Percentiles rank a stretch among this genome's conserved stretches.
phyloP scores from a whole-genome alignment of 2,329 filamentous ascomycete genomes.

The Talaromyces albobiverticillius region DNA sequence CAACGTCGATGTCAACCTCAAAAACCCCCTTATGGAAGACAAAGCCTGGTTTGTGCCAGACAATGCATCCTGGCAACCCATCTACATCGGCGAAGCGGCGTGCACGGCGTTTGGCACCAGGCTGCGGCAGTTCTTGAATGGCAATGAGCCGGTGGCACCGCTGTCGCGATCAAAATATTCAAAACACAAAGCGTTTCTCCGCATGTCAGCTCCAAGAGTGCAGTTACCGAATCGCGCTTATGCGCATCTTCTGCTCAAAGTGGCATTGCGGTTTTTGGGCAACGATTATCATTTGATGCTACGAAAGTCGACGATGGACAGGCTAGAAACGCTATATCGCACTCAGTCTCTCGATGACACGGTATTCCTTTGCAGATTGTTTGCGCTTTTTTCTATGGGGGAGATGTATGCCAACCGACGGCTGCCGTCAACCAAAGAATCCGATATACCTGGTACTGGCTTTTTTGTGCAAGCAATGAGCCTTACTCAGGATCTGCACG shows the following conservation, averaged over 20 bases:
- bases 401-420: constrained; percentile 19
- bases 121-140: constrained; percentile 16
- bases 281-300: constrained; percentile 20
- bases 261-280: constrained; percentile 19
- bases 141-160: constrained; percentile 14
- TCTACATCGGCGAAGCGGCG: constrained; percentile 17
- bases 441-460: constrained; percentile 16
- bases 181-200: constrained; percentile 13
- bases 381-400: constrained; percentile 19
- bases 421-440: constrained; percentile 10
- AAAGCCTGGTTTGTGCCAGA: constrained; percentile 17
- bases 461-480: constrained; percentile 18
- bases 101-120: constrained; percentile 17
- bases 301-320: constrained; percentile 17
- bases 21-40: constrained; percentile 17
- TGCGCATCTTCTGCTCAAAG: constrained; percentile 18
- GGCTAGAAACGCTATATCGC: constrained; percentile 16
- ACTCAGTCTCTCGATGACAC: constrained; percentile 13
- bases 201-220: constrained; percentile 13
- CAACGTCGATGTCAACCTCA: constrained; percentile 14
- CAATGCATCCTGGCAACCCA: constrained; percentile 15
- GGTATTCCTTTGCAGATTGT: constrained; percentile 17
- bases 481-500: constrained; percentile 16
- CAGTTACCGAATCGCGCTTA: constrained; percentile 18
- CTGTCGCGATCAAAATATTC: constrained; percentile 16